phyloP scores from a whole-genome alignment of 2,329 filamentous ascomycete genomes.

The Arthrobotrys entomopaga region DNA sequence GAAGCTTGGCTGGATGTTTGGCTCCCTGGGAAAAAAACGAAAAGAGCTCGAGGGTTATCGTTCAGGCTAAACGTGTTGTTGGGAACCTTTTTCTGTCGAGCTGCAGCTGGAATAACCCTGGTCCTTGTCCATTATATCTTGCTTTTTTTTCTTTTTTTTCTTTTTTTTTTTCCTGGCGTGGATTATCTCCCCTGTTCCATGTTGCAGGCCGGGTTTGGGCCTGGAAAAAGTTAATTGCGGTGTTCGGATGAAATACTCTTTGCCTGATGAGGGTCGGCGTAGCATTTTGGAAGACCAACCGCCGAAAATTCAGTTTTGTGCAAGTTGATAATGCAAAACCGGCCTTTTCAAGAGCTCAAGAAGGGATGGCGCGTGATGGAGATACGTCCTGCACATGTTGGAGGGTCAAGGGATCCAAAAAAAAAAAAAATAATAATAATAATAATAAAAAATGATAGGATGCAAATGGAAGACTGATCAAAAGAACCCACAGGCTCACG shows the following conservation, averaged over 20 bases:
- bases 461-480: too few relatives aligned
- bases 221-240: constrained; percentile 56
- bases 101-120: constrained; percentile 37
- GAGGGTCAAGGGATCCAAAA: constrained; percentile 6
- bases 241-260: constrained; percentile 50
- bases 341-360: constrained; percentile 13
- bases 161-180: neutral
- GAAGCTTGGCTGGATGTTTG: constrained; percentile 8
- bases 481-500: neutral
- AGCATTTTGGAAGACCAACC: constrained; percentile 6
- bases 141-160: too few relatives aligned
- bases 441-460: neutral
- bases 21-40: constrained; percentile 1
- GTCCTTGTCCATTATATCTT: constrained; percentile 18
- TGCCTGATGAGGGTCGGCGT: constrained; percentile 25
- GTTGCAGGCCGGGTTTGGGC: constrained; percentile 36
- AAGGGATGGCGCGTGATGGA: constrained; percentile 46
- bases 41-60: neutral
- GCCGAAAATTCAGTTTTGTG: constrained; percentile 5
- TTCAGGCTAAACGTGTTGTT: constrained; percentile 54
- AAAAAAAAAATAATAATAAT: too few relatives aligned
- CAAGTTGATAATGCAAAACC: constrained; percentile 1
- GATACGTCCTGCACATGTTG: constrained; percentile 10
- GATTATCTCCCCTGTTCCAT: constrained; percentile 29
- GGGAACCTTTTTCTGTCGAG: constrained; percentile 27